phyloP scores from a whole-genome alignment of 2,329 filamentous ascomycete genomes.

The Colletotrichum sp. region DNA sequence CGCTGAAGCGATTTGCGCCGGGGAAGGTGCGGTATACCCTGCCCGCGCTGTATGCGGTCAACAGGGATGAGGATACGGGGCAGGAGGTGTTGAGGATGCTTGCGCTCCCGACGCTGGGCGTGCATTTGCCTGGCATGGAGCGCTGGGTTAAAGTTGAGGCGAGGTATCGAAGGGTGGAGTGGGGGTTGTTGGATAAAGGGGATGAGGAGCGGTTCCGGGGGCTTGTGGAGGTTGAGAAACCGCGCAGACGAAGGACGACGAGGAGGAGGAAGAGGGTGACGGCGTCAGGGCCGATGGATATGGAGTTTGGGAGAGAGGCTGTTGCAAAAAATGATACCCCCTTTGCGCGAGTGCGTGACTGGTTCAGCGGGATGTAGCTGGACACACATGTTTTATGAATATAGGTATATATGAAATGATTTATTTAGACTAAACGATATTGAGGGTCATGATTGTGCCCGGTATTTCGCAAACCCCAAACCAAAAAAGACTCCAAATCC shows the following conservation, averaged over 20 bases:
- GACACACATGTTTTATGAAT: background rate
- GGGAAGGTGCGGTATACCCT: slow-evolving; percentile 61
- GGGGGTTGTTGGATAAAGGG: slow-evolving; percentile 33
- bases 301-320: background rate
- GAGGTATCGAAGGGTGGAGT: slow-evolving; percentile 56
- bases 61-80: slow-evolving; percentile 25
- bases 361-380: background rate
- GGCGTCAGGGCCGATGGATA: background rate
- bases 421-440: background rate
- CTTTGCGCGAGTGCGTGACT: background rate
- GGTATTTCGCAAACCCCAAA: background rate
- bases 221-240: background rate
- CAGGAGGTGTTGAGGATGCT: slow-evolving; percentile 44
- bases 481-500: background rate
- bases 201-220: background rate
- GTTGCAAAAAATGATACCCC: background rate
- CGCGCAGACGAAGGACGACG: background rate
- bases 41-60: slow-evolving; percentile 56
- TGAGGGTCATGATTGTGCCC: background rate
- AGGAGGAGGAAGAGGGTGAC: background rate
- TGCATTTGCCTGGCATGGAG: slow-evolving; percentile 50
- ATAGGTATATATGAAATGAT: background rate
- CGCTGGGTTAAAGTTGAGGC: slow-evolving; percentile 55
- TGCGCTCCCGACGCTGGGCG: slow-evolving; percentile 57
- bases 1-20: slow-evolving; percentile 56